Evolutionary conservation across 257 asterid species (phyloP), one percentile per base, ranked within the genome.

Genomic region (Nicotiana undulata): DNA sequence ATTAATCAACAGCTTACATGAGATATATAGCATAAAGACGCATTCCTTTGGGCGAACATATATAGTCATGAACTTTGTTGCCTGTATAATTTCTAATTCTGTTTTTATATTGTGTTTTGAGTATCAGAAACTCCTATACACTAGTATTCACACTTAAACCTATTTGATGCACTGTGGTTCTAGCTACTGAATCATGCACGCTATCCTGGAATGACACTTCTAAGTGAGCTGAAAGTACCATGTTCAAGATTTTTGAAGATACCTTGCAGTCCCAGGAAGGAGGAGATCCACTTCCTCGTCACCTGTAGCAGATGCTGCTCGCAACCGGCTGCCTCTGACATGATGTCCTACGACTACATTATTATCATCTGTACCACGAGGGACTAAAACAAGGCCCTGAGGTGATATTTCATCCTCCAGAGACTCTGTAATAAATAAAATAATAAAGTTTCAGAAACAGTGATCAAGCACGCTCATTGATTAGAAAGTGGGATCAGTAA

Each of bases 181-280:
- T 7, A 24, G 16, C 51, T 3, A 74, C 16, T 15, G 63, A 20
- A 6, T 44, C 31, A 9, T 67, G 31, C 29, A 49, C 26, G 26
- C 4, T 49, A 32, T 49, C 24, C 16, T 49, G 16, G 44, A 8
- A 24, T 74, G 79, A 20, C 9, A 24, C 51, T 24, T 13, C 7
- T 72, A 7, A 46, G 16, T 5, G 9, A 20, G 60, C 61, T 74
- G 32, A 56, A 56, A 18, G 63, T 56, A 6, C 26, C 10, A 46
- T 7, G 44, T 49, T 74, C 24, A 51, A 74, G 79, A 13, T 16
- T 74, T 49, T 8, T 8, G 26, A 29, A 49, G 29, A 67, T 92
- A 96, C 99, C 98, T 92, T 83, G 99, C 96, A 82, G 98, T 92
- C 49, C 99, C 99, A 12, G 99, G 99, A 78, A 96, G 99, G 85